Evolutionary conservation across 148 eudicot species (phyloP).

Genomic region (Beta vulgaris): DNA sequence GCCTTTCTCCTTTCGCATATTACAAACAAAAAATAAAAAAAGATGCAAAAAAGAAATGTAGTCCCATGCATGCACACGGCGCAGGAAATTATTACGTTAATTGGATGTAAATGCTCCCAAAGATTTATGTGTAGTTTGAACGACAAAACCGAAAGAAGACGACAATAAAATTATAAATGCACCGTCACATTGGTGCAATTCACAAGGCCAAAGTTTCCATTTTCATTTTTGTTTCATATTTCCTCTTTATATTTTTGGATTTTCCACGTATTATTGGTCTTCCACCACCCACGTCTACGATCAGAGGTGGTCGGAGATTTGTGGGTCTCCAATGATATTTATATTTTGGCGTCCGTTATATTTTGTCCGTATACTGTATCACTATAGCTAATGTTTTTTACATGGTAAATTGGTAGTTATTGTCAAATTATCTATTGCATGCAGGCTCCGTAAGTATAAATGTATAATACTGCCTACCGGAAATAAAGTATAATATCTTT

Average conservation of each 20-base stretch:
- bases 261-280: background rate
- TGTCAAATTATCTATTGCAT: too few species aligned
- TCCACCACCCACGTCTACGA: background rate
- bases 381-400: background rate
- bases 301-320: slow-evolving; percentile 4
- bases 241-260: background rate
- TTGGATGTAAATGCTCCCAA: background rate
- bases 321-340: background rate
- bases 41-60: background rate
- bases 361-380: background rate
- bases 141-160: background rate
- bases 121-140: background rate
- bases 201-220: background rate
- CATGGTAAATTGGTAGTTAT: too few species aligned
- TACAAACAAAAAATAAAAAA: background rate
- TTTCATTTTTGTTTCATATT: background rate
- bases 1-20: too few species aligned
- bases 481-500: too few species aligned
- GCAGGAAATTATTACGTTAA: background rate
- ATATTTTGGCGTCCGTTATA: background rate
- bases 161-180: background rate
- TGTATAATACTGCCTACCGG: too few species aligned
- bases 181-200: slow-evolving; percentile 5
- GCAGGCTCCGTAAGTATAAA: too few species aligned
- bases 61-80: slow-evolving; percentile 18